Evolutionary conservation across 1,284 basidiomycete genomes (phyloP), one percentile per base, ranked within the genome.

Genomic region (Fereydounia khargensis): DNA sequence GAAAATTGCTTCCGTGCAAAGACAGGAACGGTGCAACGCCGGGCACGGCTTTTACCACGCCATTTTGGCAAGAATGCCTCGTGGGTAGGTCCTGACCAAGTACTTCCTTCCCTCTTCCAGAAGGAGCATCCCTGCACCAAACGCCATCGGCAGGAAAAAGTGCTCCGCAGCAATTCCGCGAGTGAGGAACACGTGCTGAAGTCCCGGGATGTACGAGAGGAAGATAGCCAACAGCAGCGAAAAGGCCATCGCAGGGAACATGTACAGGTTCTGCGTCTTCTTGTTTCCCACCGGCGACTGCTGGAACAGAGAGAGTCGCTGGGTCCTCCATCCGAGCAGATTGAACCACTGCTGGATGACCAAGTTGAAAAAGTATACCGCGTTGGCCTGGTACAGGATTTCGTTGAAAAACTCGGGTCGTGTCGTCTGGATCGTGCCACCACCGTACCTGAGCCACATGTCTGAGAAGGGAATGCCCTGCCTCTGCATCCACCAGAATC

Each of bases 291-390:
- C 43, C 6, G 67, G 68, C 7, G 50, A 44, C 38, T 59, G 53
- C 39, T 71, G 67, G 42, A 70, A 58, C 46, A 83, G 52, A 35
- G 79, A 80, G 7, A 82, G 76, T 42, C 79, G 78, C 40, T 82
- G 79, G 1, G 81, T 82, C 17, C 82, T 79, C 2, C 81, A 80
- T 22, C 42, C 44, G 18, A 68, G 49, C 42, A 70, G 40, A 44
- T 68, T 65, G 32, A 40, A 83, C 79, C 82, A 86, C 77, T 86
- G 85, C 80, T 84, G 83, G 49, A 85, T 79, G 37, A 86, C 82
- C 31, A 86, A 79, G 23, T 82, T 85, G 77, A 83, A 82, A 73
- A 82, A 84, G 69, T 78, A 79, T 55, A 66, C 48, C 30, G 53
- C 38, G 46, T 70, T 49, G 10, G 53, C 69, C 30, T 74, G 64